Conservation (phyloP, 495 filamentous ascomycete genomes). For the Aspergillus funiculosus region DNA sequence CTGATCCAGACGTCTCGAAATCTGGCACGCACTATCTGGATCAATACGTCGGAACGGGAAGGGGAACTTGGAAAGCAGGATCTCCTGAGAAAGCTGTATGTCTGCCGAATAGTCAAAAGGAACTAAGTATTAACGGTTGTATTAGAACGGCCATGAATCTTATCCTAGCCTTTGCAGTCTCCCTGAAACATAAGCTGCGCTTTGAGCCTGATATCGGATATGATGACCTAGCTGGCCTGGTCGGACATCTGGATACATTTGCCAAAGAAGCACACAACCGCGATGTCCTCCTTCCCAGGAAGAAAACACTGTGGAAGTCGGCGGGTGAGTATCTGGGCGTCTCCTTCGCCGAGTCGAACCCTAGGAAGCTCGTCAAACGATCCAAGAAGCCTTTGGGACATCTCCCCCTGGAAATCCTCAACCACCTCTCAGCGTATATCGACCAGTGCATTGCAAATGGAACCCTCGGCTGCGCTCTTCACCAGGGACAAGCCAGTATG, state of each 20-base stretch:
- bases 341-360: conserved; percentile 65
- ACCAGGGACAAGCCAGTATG: conserved; percentile 43
- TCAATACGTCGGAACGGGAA: conserved; percentile 63
- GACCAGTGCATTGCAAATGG: conserved; percentile 51
- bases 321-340: conserved; percentile 66
- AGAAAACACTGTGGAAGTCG: conserved; percentile 53
- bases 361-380: conserved; percentile 63
- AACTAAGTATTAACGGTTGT: conserved; percentile 9
- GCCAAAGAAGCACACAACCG: conserved; percentile 60
- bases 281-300: conserved; percentile 35
- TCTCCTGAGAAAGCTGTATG: conserved; percentile 61
- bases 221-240: conserved; percentile 49
- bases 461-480: conserved; percentile 45
- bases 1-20: conserved; percentile 67
- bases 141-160: conserved; percentile 69
- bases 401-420: conserved; percentile 71
- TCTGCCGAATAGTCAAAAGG: neutral
- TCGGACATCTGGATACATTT: conserved; percentile 45
- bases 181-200: conserved; percentile 81
- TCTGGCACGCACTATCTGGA: conserved; percentile 72
- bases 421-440: conserved; percentile 61
- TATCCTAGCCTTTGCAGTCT: conserved; percentile 66
- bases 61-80: conserved; percentile 59
- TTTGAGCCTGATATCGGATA: conserved; percentile 82
- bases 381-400: conserved; percentile 62